Base-by-base conservation (phyloP, 192 early-diverging fungal species). In the Coemansia sp. region DNA sequence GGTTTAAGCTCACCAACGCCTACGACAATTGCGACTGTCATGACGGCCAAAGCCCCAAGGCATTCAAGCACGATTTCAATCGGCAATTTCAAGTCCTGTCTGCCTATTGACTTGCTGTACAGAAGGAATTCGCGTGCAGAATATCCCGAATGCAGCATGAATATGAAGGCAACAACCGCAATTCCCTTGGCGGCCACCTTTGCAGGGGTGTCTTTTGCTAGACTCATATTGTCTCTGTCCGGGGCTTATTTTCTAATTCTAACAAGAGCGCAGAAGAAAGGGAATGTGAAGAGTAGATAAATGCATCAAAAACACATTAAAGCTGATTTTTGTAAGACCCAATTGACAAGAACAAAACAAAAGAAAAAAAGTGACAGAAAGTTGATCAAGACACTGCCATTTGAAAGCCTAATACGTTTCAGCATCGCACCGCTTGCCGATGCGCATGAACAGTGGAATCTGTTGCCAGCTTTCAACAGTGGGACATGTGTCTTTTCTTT, bases 141-240 rank as follows among this genome's bases (percentile, higher is more conserved):
- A 74, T 76, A 81, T 22, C 79, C 79, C 32, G 79, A 66, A 67
- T 81, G 79, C 68, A 81, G 74, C 70, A 81, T 81, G 32, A 52
- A 60, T 48, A 81, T 54, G 42, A 76, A 81, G 26, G 79, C 74
- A 3, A 72, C 62, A 22, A 63, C 62, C 3, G 79, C 73, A n/a
- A 81, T 57, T 49, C 67, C 79, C 74, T 73, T 76, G 42, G 67
- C 70, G 22, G 51, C 63, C 16, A 69, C 9, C 70, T 64, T 72
- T 36, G 56, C n/a, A 36, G 32, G 7, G 56, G 32, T 58, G 39
- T 58, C 65, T 57, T 48, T 61, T 37, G 48, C 18, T 13, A 43
- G 47, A 61, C 62, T 63, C 51, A 60, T 58, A 52, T 40, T 55
- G 40, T 49, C 22, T 21, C 12, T 52, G 18, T 52, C 6, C 19